These are phyloP conservation scores for Fraxinus platypoda DNA, from an alignment of 305 asterid genomes.

Conservation along the genomic window DNA sequence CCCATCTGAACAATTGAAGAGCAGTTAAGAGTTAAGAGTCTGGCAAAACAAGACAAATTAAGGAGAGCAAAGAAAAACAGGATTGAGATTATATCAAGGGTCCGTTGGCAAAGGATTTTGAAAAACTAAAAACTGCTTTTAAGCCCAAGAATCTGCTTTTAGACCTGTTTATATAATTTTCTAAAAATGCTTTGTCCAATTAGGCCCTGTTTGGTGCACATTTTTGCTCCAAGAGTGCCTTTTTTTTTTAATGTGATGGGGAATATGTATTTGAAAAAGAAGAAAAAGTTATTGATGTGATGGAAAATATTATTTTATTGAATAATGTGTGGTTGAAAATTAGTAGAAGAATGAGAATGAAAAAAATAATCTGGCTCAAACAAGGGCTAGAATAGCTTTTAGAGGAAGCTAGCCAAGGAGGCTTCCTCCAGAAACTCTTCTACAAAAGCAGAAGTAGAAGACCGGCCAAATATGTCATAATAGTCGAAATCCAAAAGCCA, in stretches of 20 bases:
- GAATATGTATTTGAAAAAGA: too few species aligned
- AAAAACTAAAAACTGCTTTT: neutral
- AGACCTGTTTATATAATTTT: neutral
- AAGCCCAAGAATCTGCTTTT: neutral
- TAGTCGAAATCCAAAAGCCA: neutral
- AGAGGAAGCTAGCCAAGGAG: neutral
- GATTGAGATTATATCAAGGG: neutral
- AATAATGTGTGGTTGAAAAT: too few species aligned
- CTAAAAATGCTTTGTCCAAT: neutral
- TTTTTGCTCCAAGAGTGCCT: too few species aligned
- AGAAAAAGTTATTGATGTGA: too few species aligned
- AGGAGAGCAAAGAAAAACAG: neutral
- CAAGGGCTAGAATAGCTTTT: neutral
- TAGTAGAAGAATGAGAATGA: too few species aligned
- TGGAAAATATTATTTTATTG: too few species aligned
- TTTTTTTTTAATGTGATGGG: too few species aligned
- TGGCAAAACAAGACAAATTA: neutral
- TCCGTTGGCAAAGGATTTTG: neutral
- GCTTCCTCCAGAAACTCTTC: neutral
- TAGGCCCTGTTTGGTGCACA: too few species aligned
- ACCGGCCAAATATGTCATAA: neutral
- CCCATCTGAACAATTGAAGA: constrained; percentile 59
- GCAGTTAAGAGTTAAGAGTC: neutral
- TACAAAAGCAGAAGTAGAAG: neutral
- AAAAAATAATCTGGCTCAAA: too few species aligned